These are phyloP conservation scores for Phialophora tarda DNA, from an alignment of 2,329 filamentous ascomycete species.

Conservation along the genomic window DNA sequence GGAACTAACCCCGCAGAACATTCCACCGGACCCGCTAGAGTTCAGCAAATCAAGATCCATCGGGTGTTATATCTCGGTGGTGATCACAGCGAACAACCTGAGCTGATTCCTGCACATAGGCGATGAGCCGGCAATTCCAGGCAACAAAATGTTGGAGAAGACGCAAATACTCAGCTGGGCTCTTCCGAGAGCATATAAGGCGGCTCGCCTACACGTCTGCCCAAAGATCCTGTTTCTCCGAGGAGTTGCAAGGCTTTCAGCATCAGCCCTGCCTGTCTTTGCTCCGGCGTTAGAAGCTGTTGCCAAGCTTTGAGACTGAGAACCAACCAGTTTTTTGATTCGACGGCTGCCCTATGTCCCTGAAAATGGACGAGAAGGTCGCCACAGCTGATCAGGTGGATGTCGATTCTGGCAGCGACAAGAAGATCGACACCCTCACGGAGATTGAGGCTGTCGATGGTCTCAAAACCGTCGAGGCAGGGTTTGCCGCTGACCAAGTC, in stretches of 20 bases:
- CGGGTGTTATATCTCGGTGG: conserved; percentile 9
- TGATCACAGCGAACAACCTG: conserved; percentile 17
- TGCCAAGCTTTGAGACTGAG: not conserved
- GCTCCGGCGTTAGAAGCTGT: not conserved
- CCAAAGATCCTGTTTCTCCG: not conserved
- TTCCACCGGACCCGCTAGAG: conserved; percentile 15
- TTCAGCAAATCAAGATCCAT: conserved; percentile 17
- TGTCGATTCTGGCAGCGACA: conserved; percentile 12
- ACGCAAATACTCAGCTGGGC: not conserved
- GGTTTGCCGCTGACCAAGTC: conserved; percentile 21
- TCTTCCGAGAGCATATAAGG: conserved; percentile 8
- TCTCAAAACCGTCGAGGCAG: conserved; percentile 27
- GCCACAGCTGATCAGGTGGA: conserved; percentile 9
- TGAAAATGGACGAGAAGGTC: conserved; percentile 19
- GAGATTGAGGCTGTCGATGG: conserved; percentile 24
- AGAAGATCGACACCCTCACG: conserved; percentile 8
- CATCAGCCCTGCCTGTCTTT: not conserved
- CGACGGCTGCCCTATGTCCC: not conserved
- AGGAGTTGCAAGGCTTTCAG: conserved; percentile 2
- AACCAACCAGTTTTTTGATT: not conserved
- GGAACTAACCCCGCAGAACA: conserved; percentile 12
- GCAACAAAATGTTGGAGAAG: not conserved
- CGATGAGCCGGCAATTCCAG: conserved; percentile 17
- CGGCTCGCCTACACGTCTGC: not conserved
- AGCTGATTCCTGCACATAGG: conserved; percentile 7